Base-by-base conservation (phyloP, 2,329 filamentous ascomycete genomes). In the Calycina herbarum region DNA sequence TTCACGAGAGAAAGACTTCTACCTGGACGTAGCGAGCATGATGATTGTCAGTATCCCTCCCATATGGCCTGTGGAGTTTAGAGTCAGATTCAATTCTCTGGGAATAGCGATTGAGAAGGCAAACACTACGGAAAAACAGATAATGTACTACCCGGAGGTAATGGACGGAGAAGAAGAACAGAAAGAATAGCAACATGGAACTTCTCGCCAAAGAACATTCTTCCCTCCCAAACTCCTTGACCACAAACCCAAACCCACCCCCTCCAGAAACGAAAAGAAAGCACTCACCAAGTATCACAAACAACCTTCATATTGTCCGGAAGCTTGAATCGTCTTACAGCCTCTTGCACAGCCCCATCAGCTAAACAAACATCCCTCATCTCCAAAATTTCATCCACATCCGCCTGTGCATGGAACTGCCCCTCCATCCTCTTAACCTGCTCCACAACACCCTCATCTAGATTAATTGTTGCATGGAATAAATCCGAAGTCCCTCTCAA, bases 1-100 rank as follows among this genome's bases (percentile, higher is more conserved):
- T 45, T 5, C 13, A 27, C 7, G 27, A 3, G 3, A 31, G 24
- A 29, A 13, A 29, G n/a, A 60, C 5, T 6, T 31, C 27, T 59
- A 70, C 70, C 58, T 72, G 72, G 15, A 73, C 65, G 64, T 70
- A 71, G 5, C 71, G 67, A 10, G 71, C 67, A 45, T 66, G 60
- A 33, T 68, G 61, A 29, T 70, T 65, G n/a, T 72, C 65, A 10
- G 66, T 66, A 61, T 73, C 71, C 56, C 71, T 45, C 15, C 72
- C 72, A 61, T 73, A 73, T 11, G 70, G 70, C 42, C 42, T 45
- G 42, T 45, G 17, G n/a, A 8, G 17, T n/a, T 6, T 5, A 7
- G 42, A 45, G n/a, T 45, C 17, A 45, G 42, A 45, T n/a, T 4
- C 6, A 8, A 7, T n/a, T 45, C 17, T n/a, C 42, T n/a, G 17